Evolutionary conservation across 2,329 filamentous ascomycete genomes (phyloP).

Genomic region (Colletotrichum eremochloae): DNA sequence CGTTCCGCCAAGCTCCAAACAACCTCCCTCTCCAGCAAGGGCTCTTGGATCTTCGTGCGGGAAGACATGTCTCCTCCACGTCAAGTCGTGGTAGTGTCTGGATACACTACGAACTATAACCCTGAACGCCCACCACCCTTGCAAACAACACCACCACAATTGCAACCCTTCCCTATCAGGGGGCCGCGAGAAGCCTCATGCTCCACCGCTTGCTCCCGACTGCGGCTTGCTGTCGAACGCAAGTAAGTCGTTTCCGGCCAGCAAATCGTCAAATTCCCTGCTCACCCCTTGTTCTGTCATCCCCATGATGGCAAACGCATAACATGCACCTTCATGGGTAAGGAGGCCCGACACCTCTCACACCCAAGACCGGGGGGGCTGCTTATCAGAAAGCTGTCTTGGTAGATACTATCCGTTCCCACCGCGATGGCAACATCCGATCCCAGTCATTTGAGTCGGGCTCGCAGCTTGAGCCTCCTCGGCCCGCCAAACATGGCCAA

Average conservation of each 20-base stretch:
- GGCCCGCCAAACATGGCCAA: constrained; percentile 15
- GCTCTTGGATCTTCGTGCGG: constrained; percentile 26
- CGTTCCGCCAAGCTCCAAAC: constrained; percentile 35
- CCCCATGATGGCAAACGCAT: constrained; percentile 16
- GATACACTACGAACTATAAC: neutral
- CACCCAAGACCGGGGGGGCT: neutral
- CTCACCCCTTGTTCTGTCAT: neutral
- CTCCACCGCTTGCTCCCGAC: neutral
- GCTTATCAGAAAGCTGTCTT: constrained; percentile 14
- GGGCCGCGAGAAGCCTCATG: constrained; percentile 3
- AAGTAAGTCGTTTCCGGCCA: neutral
- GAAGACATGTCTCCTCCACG: constrained; percentile 35
- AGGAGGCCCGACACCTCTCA: constrained; percentile 10
- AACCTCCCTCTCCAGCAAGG: constrained; percentile 15
- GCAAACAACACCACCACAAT: neutral
- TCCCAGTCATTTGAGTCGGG: constrained; percentile 1
- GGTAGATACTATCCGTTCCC: constrained; percentile 19
- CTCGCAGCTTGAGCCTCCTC: constrained; percentile 34
- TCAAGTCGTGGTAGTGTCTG: constrained; percentile 13
- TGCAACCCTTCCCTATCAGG: constrained; percentile 12
- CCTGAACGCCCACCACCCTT: neutral
- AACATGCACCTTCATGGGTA: constrained; percentile 4
- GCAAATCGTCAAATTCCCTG: neutral
- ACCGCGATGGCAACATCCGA: constrained; percentile 7
- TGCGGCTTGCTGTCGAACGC: neutral